Conservation (phyloP, 2,329 filamentous ascomycete species). For the Aspergillus quadrilineatus region DNA sequence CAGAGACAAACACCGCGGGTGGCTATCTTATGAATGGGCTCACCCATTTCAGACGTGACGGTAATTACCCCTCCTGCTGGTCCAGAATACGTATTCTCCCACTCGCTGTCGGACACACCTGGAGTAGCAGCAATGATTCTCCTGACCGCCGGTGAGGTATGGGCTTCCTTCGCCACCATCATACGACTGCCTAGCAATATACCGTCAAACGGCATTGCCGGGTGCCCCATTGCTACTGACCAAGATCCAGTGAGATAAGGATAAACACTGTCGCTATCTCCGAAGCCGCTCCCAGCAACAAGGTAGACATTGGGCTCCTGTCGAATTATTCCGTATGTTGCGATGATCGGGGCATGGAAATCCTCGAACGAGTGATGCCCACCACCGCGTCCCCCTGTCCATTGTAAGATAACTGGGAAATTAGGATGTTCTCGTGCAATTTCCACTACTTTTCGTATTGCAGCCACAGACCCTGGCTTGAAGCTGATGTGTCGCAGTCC, state of each 20-base stretch:
- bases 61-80: slow-evolving; percentile 88
- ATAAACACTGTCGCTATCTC: slow-evolving; percentile 84
- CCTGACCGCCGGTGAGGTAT: slow-evolving; percentile 80
- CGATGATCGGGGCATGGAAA: slow-evolving; percentile 86
- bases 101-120: slow-evolving; percentile 73
- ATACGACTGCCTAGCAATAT: slow-evolving; percentile 87
- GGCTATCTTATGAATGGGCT: slow-evolving; percentile 43
- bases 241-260: slow-evolving; percentile 87
- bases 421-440: slow-evolving; percentile 91
- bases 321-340: slow-evolving; percentile 78
- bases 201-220: slow-evolving; percentile 91
- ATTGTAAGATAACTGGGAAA: slow-evolving; percentile 91
- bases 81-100: slow-evolving; percentile 88
- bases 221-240: slow-evolving; percentile 83
- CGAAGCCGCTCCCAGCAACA: slow-evolving; percentile 88
- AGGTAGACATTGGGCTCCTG: slow-evolving; percentile 77
- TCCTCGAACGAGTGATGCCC: slow-evolving; percentile 95
- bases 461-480: slow-evolving; percentile 87
- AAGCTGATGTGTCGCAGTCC: slow-evolving; percentile 91
- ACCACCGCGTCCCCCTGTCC: slow-evolving; percentile 91
- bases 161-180: slow-evolving; percentile 91
- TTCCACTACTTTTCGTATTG: slow-evolving; percentile 85
- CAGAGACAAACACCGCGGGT: slow-evolving; percentile 40
- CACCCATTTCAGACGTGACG: slow-evolving; percentile 60
- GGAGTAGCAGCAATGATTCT: slow-evolving; percentile 78